Base-by-base conservation (phyloP, 2,329 filamentous ascomycete genomes). In the Ophiostoma perfectum region DNA sequence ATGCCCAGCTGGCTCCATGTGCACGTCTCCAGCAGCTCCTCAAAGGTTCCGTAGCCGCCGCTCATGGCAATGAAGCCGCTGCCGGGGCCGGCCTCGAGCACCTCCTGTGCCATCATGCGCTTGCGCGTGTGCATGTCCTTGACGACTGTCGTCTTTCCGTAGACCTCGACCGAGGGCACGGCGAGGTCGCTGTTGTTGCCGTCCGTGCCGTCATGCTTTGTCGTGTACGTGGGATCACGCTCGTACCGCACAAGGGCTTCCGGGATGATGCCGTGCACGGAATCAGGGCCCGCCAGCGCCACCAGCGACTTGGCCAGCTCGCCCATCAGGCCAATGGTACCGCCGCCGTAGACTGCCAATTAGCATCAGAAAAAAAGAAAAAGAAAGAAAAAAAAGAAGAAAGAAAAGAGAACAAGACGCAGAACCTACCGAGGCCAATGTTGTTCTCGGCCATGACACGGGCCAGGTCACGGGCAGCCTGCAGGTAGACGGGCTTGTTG, bases 1-100 rank as follows among this genome's bases (percentile, higher is more conserved):
- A 99, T 98, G 0, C 95, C 94, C 65, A 99, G 80, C 81, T 98
- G 95, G 78, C 97, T 98, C 93, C 95, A 99, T 11, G 92, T 96
- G 39, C 88, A 88, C 2, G 92, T 87, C 81, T 96, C 92, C 78
- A 97, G 93, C 76, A 99, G 84, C 83, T 99, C 95, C 81, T 99
- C 95, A 77, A 98, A 85, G 2, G 95, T 99, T 27, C 95, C 95
- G 78, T 94, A 99, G 0, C 95, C 95, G 60, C 94, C 94, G 68
- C 86, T 87, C 70, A 99, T 81, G 41, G 93, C 93, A 55, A 99
- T 87, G 80, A 99, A 99, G 12, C 94, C 94, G 69, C 88, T 90
- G 0, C 94, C 94, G 0, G 89, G 87, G 0, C 90, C 93, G 39
- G 92, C 92, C 27, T 86, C 84, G 38, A 96, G 85, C 16, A 98